Base-by-base conservation (phyloP, 257 asterid genomes). In the Thymus mandschuricus region DNA sequence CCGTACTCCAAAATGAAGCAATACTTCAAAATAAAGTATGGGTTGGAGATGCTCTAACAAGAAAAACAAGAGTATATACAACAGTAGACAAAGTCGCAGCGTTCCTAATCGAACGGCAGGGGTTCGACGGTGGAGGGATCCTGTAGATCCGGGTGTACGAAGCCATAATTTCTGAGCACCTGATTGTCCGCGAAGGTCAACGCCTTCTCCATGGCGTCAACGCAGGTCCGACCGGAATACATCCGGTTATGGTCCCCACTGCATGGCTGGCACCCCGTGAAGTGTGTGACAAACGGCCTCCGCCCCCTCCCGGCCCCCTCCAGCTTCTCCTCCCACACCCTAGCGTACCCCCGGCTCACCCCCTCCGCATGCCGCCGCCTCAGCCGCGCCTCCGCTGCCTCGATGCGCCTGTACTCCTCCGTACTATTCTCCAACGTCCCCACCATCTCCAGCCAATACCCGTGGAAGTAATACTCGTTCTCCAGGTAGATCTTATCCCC, bases 211-310 rank as follows among this genome's bases (percentile, higher is more conserved):
- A 93, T 88, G 0, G 87, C 91, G 9, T 86, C 87, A 51, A 81
- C 81, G 49, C 98, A 93, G 10, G 87, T 78, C 21, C 80, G 75
- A 8, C 81, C 88, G 15, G 95, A 83, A 34, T 89, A 92, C 86
- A 83, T 79, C 78, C 75, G 82, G 58, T 92, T 89, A 10, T 85
- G 96, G 41, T 81, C 81, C 68, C 98, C 98, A 72, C 91, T 89
- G 38, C 98, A 92, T 0, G 98, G 96, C 83, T 92, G 96, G 68
- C 98, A 92, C 29, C 98, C 98, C 0, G 96, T 86, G 79, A 92
- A 92, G 68, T 92, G 98, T 11, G 98, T 92, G 49, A 92, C 77
- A 64, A 92, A 92, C 44, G 98, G 98, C 28, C 96, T 66, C 62
- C 96, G 79, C n/a, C n/a, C n/a, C n/a, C n/a, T n/a, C n/a, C n/a